A percentile compares a stretch with the other conserved stretches of the same genome.
Evolutionary conservation across 1,139 yeast genomes (phyloP).

Genomic region (Candida frijolesensis): DNA sequence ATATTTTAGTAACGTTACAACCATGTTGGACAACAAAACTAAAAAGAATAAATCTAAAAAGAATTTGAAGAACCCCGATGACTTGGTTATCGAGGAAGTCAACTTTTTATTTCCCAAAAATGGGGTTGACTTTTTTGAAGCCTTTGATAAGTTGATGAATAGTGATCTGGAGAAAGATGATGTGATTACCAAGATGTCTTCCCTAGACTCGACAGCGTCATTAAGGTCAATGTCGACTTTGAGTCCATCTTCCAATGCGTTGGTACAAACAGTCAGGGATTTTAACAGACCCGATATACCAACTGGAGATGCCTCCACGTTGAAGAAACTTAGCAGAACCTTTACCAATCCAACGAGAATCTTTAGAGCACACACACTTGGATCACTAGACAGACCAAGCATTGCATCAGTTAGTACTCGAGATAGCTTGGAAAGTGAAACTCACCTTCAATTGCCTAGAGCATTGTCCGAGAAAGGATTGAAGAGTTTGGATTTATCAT

Average conservation of each 20-base stretch:
- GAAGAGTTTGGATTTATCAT: constrained; percentile 34
- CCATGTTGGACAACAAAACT: constrained; percentile 5
- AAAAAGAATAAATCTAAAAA: constrained; percentile 12
- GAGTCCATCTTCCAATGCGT: constrained; percentile 18
- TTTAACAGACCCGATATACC: constrained; percentile 1
- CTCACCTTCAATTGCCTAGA: constrained; percentile 29
- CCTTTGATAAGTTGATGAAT: constrained; percentile 24
- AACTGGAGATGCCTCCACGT: constrained; percentile 15
- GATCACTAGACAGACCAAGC: background rate
- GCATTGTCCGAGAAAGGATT: constrained; percentile 33
- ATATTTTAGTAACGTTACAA: constrained; percentile 16
- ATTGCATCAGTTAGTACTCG: constrained; percentile 6
- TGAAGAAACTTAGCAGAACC: constrained; percentile 23
- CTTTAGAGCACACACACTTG: constrained; percentile 12
- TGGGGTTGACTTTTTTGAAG: constrained; percentile 29
- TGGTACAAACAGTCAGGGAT: constrained; percentile 15
- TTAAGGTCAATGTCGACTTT: constrained; percentile 14
- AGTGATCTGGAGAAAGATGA: constrained; percentile 12
- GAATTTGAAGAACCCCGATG: constrained; percentile 11
- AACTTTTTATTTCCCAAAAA: constrained; percentile 64
- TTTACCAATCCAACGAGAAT: constrained; percentile 23
- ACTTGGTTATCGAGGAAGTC: constrained; percentile 59
- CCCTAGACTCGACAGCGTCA: background rate
- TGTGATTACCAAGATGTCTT: background rate
- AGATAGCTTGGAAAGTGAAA: constrained; percentile 1